Conservation (phyloP, 2,329 filamentous ascomycete genomes). For the Aotearoamyces nothofagi region DNA sequence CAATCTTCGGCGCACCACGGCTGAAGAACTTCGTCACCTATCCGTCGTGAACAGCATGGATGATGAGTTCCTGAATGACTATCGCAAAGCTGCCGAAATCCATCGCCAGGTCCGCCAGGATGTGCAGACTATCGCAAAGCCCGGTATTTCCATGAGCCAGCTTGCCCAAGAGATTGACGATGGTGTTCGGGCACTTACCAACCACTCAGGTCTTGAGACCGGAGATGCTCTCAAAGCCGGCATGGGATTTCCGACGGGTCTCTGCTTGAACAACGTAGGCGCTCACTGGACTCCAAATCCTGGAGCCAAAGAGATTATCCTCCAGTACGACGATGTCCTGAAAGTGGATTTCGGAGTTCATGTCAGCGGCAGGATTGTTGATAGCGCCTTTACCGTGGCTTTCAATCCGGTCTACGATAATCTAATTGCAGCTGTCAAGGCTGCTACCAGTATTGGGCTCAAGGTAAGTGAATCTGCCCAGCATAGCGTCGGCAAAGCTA, state of each 20-base stretch:
- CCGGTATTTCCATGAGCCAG: conserved; percentile 30
- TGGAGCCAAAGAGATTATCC: conserved; percentile 47
- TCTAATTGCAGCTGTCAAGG: conserved; percentile 57
- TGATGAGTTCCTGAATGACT: conserved; percentile 32
- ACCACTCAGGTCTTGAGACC: conserved; percentile 32
- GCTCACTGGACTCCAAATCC: conserved; percentile 43
- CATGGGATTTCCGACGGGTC: conserved; percentile 38
- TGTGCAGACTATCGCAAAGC: conserved; percentile 30
- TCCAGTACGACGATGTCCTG: conserved; percentile 62
- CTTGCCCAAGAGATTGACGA: conserved; percentile 39
- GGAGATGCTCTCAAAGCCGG: conserved; percentile 34
- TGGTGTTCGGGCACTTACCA: conserved; percentile 32
- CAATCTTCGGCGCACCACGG: conserved; percentile 61
- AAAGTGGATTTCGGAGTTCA: conserved; percentile 76
- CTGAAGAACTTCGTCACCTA: conserved; percentile 67
- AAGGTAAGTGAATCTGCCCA: conserved; percentile 5
- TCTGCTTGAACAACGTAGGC: conserved; percentile 35
- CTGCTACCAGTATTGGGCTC: conserved; percentile 49
- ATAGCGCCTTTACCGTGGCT: conserved; percentile 66
- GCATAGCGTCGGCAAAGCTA: conserved; percentile 1
- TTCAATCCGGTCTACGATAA: conserved; percentile 65
- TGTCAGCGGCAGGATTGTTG: conserved; percentile 65
- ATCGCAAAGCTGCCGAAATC: conserved; percentile 39
- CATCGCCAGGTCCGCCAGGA: conserved; percentile 38
- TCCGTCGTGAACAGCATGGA: conserved; percentile 66